Percentiles rank a stretch among this genome's conserved stretches.
Evolutionary conservation across 2,329 filamentous ascomycete genomes (phyloP).

Genomic region (Epichloe sp.): DNA sequence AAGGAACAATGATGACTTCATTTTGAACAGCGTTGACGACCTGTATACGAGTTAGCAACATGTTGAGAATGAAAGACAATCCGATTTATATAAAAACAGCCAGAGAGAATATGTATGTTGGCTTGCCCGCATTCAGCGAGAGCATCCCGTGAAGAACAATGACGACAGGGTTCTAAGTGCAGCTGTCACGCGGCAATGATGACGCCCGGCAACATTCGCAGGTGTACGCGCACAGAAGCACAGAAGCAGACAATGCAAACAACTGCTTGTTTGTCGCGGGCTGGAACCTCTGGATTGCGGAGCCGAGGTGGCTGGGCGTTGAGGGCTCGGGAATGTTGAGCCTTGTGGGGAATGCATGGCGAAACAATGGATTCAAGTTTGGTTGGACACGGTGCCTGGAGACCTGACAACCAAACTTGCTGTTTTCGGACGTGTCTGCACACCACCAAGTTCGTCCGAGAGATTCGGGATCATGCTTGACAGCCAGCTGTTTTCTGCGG

Average conservation of each 20-base stretch:
- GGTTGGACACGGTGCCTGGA: not conserved
- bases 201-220: not conserved
- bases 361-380: not conserved
- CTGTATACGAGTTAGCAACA: not conserved
- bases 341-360: not conserved
- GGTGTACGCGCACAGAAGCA: not conserved
- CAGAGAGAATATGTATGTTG: not conserved
- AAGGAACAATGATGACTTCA: slow-evolving; percentile 37
- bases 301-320: not conserved
- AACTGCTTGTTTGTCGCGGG: not conserved
- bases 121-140: not conserved
- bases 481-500: not conserved
- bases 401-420: not conserved
- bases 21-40: slow-evolving; percentile 12
- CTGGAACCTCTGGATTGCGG: not conserved
- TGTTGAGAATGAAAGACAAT: not conserved
- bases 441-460: not conserved
- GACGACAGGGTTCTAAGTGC: not conserved
- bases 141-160: not conserved
- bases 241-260: not conserved
- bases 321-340: not conserved
- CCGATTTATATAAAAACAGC: not conserved
- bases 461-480: not conserved
- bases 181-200: not conserved
- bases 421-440: not conserved